Conservation (phyloP, 2,329 filamentous ascomycete genomes). For the Ceratocystis variospora region DNA sequence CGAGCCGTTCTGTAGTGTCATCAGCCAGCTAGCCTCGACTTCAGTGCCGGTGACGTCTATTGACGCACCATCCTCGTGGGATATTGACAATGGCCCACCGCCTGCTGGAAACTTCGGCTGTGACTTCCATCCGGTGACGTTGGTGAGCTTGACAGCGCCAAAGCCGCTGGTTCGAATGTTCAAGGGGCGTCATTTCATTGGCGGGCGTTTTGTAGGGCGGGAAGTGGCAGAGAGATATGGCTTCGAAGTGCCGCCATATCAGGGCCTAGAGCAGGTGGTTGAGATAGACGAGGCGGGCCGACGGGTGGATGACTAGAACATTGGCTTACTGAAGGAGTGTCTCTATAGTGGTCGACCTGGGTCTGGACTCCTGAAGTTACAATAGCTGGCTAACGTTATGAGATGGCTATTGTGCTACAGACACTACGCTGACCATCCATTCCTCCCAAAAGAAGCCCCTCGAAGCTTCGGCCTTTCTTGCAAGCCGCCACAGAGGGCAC, state of each 20-base stretch:
- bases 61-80: conserved; percentile 89
- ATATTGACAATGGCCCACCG: conserved; percentile 67
- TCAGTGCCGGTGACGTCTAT: conserved; percentile 70
- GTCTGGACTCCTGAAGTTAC: no score
- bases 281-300: conserved; percentile 47
- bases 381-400: no score
- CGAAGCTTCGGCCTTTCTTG: no score
- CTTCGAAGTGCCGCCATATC: conserved; percentile 68
- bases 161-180: conserved; percentile 82
- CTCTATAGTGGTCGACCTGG: no score
- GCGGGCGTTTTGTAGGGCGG: conserved; percentile 70
- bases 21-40: conserved; percentile 59
- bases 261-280: conserved; percentile 77
- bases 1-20: conserved; percentile 78
- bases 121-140: conserved; percentile 61
- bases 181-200: conserved; percentile 77
- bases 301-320: conserved; percentile 31
- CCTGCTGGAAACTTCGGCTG: conserved; percentile 55
- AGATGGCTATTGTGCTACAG: no score
- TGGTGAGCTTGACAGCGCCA: conserved; percentile 84
- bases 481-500: no score
- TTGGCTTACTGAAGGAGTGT: no score
- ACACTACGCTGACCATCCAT: no score
- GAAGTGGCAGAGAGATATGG: conserved; percentile 73
- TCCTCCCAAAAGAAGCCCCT: no score